Percentiles rank a stretch among this genome's conserved stretches.
These are phyloP conservation scores for Erodium moschatum DNA, from an alignment of 441 rosid genomes.

Conservation along the genomic window DNA sequence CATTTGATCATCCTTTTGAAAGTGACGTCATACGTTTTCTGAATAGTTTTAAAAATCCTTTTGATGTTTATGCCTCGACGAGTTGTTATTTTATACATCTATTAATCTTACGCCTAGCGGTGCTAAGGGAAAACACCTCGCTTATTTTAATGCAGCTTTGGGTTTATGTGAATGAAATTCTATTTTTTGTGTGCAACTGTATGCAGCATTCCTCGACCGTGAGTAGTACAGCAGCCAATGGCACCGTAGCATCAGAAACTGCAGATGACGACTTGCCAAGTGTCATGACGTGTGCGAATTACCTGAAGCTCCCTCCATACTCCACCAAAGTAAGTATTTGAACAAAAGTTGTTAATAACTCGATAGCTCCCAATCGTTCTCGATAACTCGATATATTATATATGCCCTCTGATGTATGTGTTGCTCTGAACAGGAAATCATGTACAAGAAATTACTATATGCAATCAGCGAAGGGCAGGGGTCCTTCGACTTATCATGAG, in stretches of 20 bases:
- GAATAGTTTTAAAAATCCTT: no score
- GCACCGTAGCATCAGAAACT: conserved; percentile 55
- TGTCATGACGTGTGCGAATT: conserved; percentile 99
- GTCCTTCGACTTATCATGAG: conserved; percentile 88
- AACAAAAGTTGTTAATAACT: not conserved
- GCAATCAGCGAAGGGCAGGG: conserved; percentile 98
- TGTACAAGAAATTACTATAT: conserved; percentile 84
- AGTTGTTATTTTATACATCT: no score
- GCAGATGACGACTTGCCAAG: conserved; percentile 98
- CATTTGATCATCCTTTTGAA: no score
- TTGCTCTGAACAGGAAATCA: conserved; percentile 64
- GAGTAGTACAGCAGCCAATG: conserved; percentile 51
- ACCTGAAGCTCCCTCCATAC: conserved; percentile 96
- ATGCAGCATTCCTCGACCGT: conserved; percentile 79
- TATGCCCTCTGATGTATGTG: conserved; percentile 8
- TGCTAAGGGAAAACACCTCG: no score
- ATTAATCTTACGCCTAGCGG: no score
- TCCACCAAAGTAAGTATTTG: conserved; percentile 57
- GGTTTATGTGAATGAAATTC: not conserved
- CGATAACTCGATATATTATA: not conserved
- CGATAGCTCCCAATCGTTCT: not conserved
- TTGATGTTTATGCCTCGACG: no score
- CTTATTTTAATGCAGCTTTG: no score
- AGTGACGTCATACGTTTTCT: no score
- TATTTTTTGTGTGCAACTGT: not conserved